Base-by-base conservation (phyloP, 805 yeast species). In the Barnettozyma populi region DNA sequence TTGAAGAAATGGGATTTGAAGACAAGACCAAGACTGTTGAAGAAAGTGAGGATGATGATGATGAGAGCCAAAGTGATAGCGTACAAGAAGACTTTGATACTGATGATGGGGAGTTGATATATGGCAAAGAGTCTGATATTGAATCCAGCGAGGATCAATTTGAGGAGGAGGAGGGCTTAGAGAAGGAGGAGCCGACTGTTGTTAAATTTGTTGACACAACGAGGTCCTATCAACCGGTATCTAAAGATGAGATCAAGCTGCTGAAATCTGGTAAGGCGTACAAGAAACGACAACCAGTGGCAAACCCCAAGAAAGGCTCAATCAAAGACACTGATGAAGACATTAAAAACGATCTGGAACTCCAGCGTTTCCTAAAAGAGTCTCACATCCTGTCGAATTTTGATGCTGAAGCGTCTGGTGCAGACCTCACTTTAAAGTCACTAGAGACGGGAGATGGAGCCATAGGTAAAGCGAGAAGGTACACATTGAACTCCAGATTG, bases 341-440 rank as follows among this genome's bases (percentile, higher is more conserved):
- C 56, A 56, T 84, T 52, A 76, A 82, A 50, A 83, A 84, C 54
- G 94, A 85, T 62, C 58, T 84, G n/a, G 86, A 82, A 55, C 67
- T 86, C 42, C 90, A 86, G 60, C 67, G 90, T 49, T 74, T 86
- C 38, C 61, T 86, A 23, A 70, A 74, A 50, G 94, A 86, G 63
- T 84, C 92, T 0, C 92, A 86, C 62, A 79, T 86, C 23, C 63
- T 73, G 36, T 57, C 73, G 34, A 67, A 70, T n/a, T 64, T 69
- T 46, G 60, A 62, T 36, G 44, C 52, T 36, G 49, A 54, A 41
- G 47, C 47, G 23, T 53, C 58, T 7, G 92, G 90, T 31, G 90
- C 86, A 0, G 86, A 78, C 45, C 60, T 84, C 40, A 82, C 90
- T 0, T 60, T 84, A 45, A 74, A 76, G 48, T 82, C 87, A 0